These are phyloP conservation scores for Tolypocladium cylindrosporum DNA, from an alignment of 2,329 filamentous ascomycete species.

Conservation along the genomic window DNA sequence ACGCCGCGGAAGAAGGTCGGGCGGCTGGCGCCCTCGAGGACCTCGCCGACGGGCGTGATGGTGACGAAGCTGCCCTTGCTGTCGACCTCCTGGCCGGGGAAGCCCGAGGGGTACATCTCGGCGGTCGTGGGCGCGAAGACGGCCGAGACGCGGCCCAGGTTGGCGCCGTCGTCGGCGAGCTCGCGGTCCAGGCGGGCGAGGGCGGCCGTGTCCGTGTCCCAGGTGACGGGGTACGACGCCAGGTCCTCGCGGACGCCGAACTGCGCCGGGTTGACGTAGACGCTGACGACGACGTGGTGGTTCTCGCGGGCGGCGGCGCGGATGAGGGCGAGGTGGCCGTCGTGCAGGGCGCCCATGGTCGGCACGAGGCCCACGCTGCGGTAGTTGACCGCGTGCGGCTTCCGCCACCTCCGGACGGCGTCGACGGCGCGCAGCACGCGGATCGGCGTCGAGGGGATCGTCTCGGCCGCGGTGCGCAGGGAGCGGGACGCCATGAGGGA, in stretches of 20 bases:
- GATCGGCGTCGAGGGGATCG: constrained; percentile 48
- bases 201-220: constrained; percentile 63
- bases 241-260: constrained; percentile 88
- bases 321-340: constrained; percentile 79
- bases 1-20: constrained; percentile 96
- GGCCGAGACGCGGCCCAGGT: constrained; percentile 62
- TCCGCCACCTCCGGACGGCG: constrained; percentile 60
- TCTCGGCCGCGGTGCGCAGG: constrained; percentile 23
- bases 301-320: constrained; percentile 76
- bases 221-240: constrained; percentile 80
- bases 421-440: constrained; percentile 68
- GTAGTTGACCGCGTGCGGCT: constrained; percentile 52
- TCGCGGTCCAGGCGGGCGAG: constrained; percentile 61
- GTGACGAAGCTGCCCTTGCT: constrained; percentile 84
- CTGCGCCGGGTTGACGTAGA: constrained; percentile 95
- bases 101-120: constrained; percentile 82
- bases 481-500: constrained; percentile 8
- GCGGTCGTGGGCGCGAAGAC: constrained; percentile 77
- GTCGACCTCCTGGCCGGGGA: constrained; percentile 58
- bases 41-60: constrained; percentile 71
- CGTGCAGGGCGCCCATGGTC: constrained; percentile 96
- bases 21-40: constrained; percentile 74
- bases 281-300: constrained; percentile 77
- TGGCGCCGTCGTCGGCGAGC: constrained; percentile 49
- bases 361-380: constrained; percentile 80